Evolutionary conservation across 441 rosid genomes (phyloP).

Genomic region (Arabidopsis lyrata): DNA sequence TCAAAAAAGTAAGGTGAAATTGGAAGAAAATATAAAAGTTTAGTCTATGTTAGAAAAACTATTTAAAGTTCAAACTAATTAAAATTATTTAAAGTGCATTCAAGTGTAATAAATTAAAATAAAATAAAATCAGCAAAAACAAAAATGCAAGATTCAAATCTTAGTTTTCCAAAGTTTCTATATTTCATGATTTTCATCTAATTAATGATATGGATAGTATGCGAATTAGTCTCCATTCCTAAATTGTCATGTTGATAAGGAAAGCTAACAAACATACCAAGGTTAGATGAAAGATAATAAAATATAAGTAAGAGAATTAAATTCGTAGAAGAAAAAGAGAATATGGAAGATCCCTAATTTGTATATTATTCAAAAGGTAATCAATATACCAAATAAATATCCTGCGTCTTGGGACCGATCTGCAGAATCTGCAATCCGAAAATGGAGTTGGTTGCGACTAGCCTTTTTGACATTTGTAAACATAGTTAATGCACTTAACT

Average conservation of each 20-base stretch:
- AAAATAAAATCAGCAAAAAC: not conserved
- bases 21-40: not conserved
- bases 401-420: not conserved
- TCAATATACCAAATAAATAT: constrained; percentile 6
- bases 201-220: not conserved
- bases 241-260: constrained; percentile 10
- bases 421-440: constrained; percentile 14
- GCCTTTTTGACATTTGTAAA: not conserved
- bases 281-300: not conserved
- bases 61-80: not conserved
- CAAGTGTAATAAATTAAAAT: not conserved
- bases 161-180: not conserved
- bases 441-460: not conserved
- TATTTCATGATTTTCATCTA: constrained; percentile 6
- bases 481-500: constrained; percentile 1
- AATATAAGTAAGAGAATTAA: constrained; percentile 9
- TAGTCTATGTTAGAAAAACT: not conserved
- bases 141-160: not conserved
- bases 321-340: constrained; percentile 8
- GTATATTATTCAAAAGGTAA: not conserved
- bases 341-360: constrained; percentile 5
- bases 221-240: not conserved
- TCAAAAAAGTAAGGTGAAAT: not conserved
- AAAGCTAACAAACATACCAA: constrained; percentile 17
- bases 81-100: not conserved